Percentiles rank a stretch among this genome's conserved stretches.
Evolutionary conservation across 306 rosid species (phyloP).

Genomic region (Pyrus bretschneideri): DNA sequence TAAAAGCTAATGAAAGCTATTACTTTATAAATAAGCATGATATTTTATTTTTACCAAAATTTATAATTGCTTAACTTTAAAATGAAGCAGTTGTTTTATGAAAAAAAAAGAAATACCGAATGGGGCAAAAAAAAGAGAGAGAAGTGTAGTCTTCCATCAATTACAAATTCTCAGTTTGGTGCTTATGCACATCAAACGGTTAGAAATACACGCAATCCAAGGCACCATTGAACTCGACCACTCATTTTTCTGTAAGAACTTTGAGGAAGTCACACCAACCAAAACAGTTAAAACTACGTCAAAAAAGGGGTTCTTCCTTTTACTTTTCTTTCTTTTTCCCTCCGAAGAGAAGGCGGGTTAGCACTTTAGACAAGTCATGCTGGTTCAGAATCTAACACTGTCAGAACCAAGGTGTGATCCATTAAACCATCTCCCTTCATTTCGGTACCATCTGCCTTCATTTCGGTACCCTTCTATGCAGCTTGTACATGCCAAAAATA

Average conservation of each 20-base stretch:
- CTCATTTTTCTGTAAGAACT: not conserved
- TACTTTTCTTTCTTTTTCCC: not conserved
- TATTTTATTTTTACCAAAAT: too few relatives aligned
- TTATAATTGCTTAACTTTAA: too few relatives aligned
- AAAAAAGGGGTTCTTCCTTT: not conserved
- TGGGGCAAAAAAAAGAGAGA: too few relatives aligned
- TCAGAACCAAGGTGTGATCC: not conserved
- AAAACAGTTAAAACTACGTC: not conserved
- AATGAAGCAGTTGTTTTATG: too few relatives aligned
- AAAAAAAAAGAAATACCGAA: too few relatives aligned
- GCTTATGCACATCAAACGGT: not conserved
- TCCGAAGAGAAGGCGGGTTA: not conserved
- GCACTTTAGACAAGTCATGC: not conserved
- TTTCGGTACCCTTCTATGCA: constrained; percentile 49
- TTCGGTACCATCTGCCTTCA: constrained; percentile 26
- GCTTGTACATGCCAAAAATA: constrained; percentile 87
- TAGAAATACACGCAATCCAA: not conserved
- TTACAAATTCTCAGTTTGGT: too few relatives aligned
- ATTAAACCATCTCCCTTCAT: constrained; percentile 14
- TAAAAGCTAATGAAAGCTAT: too few relatives aligned
- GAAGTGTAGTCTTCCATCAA: too few relatives aligned
- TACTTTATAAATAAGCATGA: too few relatives aligned
- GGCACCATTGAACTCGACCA: not conserved
- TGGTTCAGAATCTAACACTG: not conserved
- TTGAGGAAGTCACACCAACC: not conserved